Evolutionary conservation across 2,329 filamentous ascomycete genomes (phyloP).

Genomic region (Aspergillus tanneri): DNA sequence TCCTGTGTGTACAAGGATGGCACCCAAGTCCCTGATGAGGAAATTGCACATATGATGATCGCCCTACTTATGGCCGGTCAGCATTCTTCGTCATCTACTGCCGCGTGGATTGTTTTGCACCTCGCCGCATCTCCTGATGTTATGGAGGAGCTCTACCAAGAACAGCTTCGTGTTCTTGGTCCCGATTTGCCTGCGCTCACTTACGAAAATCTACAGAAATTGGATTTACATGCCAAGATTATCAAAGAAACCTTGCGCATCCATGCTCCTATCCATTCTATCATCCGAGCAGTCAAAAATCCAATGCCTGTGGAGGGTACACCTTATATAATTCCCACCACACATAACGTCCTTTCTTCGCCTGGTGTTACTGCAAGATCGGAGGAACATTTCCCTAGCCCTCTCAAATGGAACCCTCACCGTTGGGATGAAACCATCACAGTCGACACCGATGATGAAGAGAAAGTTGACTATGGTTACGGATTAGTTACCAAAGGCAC

Average conservation of each 20-base stretch:
- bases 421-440: conserved; percentile 70
- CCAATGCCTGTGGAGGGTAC: conserved; percentile 82
- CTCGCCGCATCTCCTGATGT: conserved; percentile 77
- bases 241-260: conserved; percentile 90
- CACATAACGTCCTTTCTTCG: conserved; percentile 78
- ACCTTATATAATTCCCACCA: conserved; percentile 76
- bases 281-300: conserved; percentile 86
- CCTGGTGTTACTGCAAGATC: conserved; percentile 77
- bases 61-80: conserved; percentile 89
- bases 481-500: conserved; percentile 89
- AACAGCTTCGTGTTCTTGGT: conserved; percentile 74
- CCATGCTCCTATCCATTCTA: conserved; percentile 91
- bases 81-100: conserved; percentile 81
- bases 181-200: conserved; percentile 70
- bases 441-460: conserved; percentile 55
- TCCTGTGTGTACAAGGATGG: conserved; percentile 81
- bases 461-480: conserved; percentile 90
- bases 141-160: conserved; percentile 76
- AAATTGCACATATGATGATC: conserved; percentile 92
- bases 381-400: conserved; percentile 75
- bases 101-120: conserved; percentile 79
- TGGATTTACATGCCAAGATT: conserved; percentile 78
- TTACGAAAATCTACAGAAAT: conserved; percentile 74
- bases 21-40: conserved; percentile 72
- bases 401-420: conserved; percentile 82